Evolutionary conservation across 352 stramenopile species (phyloP), one percentile per base, ranked within the genome.

Genomic region (Thraustochytrium sp.): DNA sequence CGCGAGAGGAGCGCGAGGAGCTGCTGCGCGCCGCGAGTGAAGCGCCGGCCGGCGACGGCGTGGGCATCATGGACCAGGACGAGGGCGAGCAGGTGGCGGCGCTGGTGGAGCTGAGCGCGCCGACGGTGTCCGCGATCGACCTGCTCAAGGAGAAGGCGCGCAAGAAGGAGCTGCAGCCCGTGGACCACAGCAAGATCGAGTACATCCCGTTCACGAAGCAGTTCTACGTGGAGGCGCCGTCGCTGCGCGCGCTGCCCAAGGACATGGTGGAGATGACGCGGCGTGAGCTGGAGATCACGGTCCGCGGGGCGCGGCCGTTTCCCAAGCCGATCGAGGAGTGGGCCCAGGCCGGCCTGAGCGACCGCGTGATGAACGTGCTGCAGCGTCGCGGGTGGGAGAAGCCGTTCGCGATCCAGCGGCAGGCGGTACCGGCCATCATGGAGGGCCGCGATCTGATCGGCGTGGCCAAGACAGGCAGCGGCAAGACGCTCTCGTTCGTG

Each of bases 181-280:
- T 99, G 5, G 96, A 99, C 87, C 97, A 99, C 86, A 90, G 88
- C 3, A 90, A 92, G 77, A 92, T 99, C 29, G 93, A 98, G 42
- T 99, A 99, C 85, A 87, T 98, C 18, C 84, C 91, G 9, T 97
- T 99, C 84, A 92, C 97, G 61, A 99, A 99, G 90, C 98, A 99
- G 85, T 96, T 99, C 44, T 99, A 99, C 85, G 93, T 99, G 21
- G 92, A 98, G 23, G 96, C 96, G 18, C 93, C 93, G 55, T 92
- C 94, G 49, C 92, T 99, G 75, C 94, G 94, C 42, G 87, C 89
- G 34, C 87, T 98, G 59, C 91, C 91, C 16, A 34, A 88, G 44
- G 61, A 54, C 18, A 46, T 86, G 54, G 88, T 95, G 3, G 89
- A 91, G 53, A 82, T 85, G 26, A 88, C 93, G 44, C 91, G 90